These are phyloP conservation scores for Solanum clarkiae DNA, from an alignment of 257 asterid species.

Conservation along the genomic window DNA sequence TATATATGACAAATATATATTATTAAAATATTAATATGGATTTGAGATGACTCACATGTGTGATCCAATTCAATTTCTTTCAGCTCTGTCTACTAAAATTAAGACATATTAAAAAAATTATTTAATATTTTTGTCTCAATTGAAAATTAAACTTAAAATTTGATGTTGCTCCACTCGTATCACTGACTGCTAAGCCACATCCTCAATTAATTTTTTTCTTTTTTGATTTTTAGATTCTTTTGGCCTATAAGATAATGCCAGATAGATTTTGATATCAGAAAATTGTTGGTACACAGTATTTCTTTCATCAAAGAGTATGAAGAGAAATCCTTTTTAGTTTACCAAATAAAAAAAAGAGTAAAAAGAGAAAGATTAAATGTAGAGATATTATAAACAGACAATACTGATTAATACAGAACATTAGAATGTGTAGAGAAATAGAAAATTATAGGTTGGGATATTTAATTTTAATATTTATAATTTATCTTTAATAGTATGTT, in stretches of 20 bases:
- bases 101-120: too few relatives aligned
- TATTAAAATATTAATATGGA: too few relatives aligned
- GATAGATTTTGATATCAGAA: not conserved
- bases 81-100: too few relatives aligned
- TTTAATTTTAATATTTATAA: not conserved
- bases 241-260: not conserved
- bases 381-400: not conserved
- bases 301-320: not conserved
- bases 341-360: not conserved
- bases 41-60: too few relatives aligned
- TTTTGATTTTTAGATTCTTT: not conserved
- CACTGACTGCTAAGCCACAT: too few relatives aligned
- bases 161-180: too few relatives aligned
- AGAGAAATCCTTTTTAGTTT: not conserved
- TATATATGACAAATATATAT: too few relatives aligned
- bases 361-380: not conserved
- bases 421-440: not conserved
- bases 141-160: too few relatives aligned
- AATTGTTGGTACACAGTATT: not conserved
- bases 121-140: too few relatives aligned
- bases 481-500: not conserved
- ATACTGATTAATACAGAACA: not conserved
- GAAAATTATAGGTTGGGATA: not conserved
- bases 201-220: not conserved
- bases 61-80: too few relatives aligned